Percentiles rank a stretch among this genome's conserved stretches.
phyloP scores from a whole-genome alignment of 2,329 filamentous ascomycete species.

The Fusarium humuli region DNA sequence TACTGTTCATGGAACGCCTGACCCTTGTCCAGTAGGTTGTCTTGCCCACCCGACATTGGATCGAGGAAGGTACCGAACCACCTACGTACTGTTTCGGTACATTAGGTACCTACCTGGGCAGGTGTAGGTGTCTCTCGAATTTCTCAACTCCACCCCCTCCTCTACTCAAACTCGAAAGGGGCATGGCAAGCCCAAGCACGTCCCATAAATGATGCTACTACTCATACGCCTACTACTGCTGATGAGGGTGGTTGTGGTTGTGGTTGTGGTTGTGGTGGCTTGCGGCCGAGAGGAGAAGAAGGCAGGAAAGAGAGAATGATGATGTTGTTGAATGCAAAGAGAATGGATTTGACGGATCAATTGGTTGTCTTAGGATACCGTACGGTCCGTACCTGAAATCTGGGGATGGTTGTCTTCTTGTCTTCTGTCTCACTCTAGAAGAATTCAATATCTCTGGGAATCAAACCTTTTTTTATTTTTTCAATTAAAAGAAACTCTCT shows the following conservation, averaged over 20 bases:
- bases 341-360: background rate
- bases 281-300: background rate
- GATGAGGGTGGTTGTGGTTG: background rate
- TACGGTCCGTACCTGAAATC: background rate
- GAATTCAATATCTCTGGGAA: background rate
- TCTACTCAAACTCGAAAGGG: background rate
- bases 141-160: background rate
- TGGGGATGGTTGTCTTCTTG: background rate
- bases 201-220: background rate
- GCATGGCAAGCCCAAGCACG: background rate
- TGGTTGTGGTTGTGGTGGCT: background rate
- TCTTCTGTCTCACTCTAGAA: background rate
- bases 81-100: background rate
- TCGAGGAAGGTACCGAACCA: background rate
- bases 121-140: background rate
- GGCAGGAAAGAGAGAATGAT: background rate
- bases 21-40: background rate
- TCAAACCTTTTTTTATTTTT: background rate
- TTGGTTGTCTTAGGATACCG: background rate
- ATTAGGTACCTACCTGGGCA: background rate
- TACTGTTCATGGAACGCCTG: background rate
- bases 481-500: slow-evolving; percentile 3
- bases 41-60: background rate
- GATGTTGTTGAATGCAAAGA: background rate
- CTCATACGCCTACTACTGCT: background rate